Evolutionary conservation across 2,329 filamentous ascomycete genomes (phyloP).

Genomic region (Pseudogymnoascus sp.): DNA sequence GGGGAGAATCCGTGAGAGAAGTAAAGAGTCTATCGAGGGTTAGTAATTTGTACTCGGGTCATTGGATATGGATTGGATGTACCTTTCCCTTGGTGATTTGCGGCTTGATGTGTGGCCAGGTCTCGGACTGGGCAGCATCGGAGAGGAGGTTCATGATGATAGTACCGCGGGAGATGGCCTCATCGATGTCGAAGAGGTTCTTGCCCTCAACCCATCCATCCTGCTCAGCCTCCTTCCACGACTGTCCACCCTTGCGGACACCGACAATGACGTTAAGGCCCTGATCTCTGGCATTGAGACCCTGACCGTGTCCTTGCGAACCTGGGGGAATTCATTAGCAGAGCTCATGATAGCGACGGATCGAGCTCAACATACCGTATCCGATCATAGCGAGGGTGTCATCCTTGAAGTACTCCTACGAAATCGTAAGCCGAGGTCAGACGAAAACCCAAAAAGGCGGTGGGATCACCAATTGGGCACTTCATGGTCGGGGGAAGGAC

Average conservation of each 20-base stretch:
- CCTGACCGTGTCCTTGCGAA: slow-evolving; percentile 97
- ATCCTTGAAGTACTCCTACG: slow-evolving; percentile 97
- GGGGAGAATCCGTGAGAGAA: slow-evolving; percentile 99
- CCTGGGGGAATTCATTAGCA: slow-evolving; percentile 21
- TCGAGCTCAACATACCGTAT: slow-evolving; percentile 50
- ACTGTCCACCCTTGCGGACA: slow-evolving; percentile 96
- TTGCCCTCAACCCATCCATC: slow-evolving; percentile 98
- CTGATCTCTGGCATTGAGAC: slow-evolving; percentile 99
- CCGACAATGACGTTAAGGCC: slow-evolving; percentile 98
- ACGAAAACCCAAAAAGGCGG: slow-evolving; percentile 11
- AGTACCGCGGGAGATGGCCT: slow-evolving; percentile 87
- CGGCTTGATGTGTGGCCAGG: slow-evolving; percentile 96
- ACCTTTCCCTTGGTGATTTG: slow-evolving; percentile 98
- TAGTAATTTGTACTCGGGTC: slow-evolving; percentile 12
- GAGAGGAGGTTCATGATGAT: slow-evolving; percentile 99
- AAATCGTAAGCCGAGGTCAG: slow-evolving; percentile 17
- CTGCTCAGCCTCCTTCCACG: slow-evolving; percentile 94
- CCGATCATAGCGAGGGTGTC: slow-evolving; percentile 98
- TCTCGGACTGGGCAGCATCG: slow-evolving; percentile 97
- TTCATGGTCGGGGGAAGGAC: slow-evolving; percentile 33
- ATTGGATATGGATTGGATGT: slow-evolving; percentile 25
- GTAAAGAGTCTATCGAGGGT: slow-evolving; percentile 75
- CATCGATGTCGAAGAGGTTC: slow-evolving; percentile 97
- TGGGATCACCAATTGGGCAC: background rate
- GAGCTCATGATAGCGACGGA: background rate